These are phyloP conservation scores for Starmerella lactis-condensi DNA, from an alignment of 805 yeast species.

Conservation along the genomic window DNA sequence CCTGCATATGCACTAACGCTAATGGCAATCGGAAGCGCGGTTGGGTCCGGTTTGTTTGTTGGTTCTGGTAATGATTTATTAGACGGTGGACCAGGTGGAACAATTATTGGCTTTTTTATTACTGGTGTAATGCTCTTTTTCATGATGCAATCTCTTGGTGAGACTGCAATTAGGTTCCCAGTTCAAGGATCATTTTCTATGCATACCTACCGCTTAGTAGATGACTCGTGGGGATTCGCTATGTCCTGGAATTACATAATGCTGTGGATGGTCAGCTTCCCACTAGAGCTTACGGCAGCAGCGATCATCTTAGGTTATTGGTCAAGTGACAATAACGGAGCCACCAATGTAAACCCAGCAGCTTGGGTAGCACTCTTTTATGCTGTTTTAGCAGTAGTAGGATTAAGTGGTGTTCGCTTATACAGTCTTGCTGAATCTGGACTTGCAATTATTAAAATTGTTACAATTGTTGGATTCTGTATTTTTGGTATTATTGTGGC, in stretches of 20 bases:
- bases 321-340: constrained; percentile 37
- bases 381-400: constrained; percentile 29
- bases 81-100: constrained; percentile 33
- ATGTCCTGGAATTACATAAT: constrained; percentile 49
- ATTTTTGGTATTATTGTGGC: constrained; percentile 36
- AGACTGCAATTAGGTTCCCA: constrained; percentile 45
- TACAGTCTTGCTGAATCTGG: constrained; percentile 47
- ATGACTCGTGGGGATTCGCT: constrained; percentile 46
- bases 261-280: constrained; percentile 41
- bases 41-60: constrained; percentile 50
- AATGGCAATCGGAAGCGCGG: constrained; percentile 65
- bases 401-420: constrained; percentile 34
- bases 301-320: constrained; percentile 36
- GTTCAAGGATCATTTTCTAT: constrained; percentile 41
- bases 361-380: constrained; percentile 38
- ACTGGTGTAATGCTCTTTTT: constrained; percentile 40
- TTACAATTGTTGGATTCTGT: constrained; percentile 39
- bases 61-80: constrained; percentile 32
- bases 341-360: constrained; percentile 35
- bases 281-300: constrained; percentile 45
- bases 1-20: constrained; percentile 24
- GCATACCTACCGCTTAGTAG: constrained; percentile 39
- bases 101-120: constrained; percentile 30
- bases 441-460: constrained; percentile 35
- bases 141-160: constrained; percentile 46